Evolutionary conservation across 345 rosid genomes (phyloP), one percentile per base, ranked within the genome.

Genomic region (Rhodamnia rubescens): DNA sequence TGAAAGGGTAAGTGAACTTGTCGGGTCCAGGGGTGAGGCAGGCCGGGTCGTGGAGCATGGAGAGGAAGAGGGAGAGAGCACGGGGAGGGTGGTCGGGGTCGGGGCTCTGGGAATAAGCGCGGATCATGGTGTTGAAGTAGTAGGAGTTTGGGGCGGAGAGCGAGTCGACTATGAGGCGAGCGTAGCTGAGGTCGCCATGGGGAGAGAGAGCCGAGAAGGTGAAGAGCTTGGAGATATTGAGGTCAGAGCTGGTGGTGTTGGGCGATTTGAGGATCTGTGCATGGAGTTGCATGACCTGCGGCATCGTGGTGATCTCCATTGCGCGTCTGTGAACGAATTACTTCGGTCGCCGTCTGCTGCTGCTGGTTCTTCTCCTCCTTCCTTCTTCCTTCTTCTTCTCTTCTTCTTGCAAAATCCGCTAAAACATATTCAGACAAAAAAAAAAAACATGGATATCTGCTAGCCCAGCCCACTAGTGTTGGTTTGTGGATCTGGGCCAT

Each of bases 1-100:
- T 55, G 20, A 89, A 87, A 4, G 92, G 64, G 83, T 82, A 90
- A 9, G 92, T 88, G 83, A 89, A 91, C 26, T 58, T 57, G 84
- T 85, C 87, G 18, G 87, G 87, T 2, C 13, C 57, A 22, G 80
- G 87, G 49, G 61, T 11, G 47, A 20, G 78, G 78, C 13, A 11
- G 44, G 24, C 47, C 53, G 74, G 69, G 42, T 80, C 59, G 54
- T 80, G 55, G 56, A 81, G 87, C 75, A 78, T 81, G 47, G 74
- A 81, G 56, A 59, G 54, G 56, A 78, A 78, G 56, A 56, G 55
- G 51, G 83, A 32, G 84, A 81, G 59, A 50, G 84, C 56, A 21
- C 51, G 49, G 84, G 54, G 51, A 53, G 40, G 81, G 50, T 81
- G 87, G 81, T 42, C 53, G 29, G 87, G 84, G 81, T 85, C 47